Evolutionary conservation across 1,139 yeast genomes (phyloP).

Genomic region (Arxiozyma telluris): DNA sequence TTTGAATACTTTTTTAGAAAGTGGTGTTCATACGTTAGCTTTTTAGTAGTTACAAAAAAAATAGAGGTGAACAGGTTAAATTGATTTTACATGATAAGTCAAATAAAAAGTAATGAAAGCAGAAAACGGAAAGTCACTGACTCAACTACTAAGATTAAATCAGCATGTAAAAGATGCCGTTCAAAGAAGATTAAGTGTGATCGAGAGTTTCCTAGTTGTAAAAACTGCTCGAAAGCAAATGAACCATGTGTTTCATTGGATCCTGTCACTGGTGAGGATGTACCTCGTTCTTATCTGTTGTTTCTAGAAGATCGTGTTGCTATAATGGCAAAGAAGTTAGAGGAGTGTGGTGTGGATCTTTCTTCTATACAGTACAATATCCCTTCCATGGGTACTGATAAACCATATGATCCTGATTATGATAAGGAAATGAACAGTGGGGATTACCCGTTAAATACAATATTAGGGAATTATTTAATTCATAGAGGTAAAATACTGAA

Average conservation of each 20-base stretch:
- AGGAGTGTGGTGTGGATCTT: slow-evolving; percentile 36
- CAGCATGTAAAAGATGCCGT: slow-evolving; percentile 82
- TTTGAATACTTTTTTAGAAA: neutral
- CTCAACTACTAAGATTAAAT: slow-evolving; percentile 42
- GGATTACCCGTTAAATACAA: neutral
- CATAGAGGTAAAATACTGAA: slow-evolving; percentile 4
- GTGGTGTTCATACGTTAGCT: too few species aligned
- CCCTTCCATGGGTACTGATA: slow-evolving; percentile 21
- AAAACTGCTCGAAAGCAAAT: slow-evolving; percentile 57
- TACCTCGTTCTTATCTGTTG: slow-evolving; percentile 72
- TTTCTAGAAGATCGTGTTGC: slow-evolving; percentile 61
- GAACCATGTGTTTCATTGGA: slow-evolving; percentile 76
- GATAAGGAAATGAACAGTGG: neutral
- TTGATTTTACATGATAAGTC: neutral
- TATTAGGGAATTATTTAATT: slow-evolving; percentile 3
- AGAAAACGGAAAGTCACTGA: neutral
- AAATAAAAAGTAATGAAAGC: neutral
- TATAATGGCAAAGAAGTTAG: slow-evolving; percentile 44
- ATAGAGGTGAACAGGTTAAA: neutral
- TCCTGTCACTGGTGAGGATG: slow-evolving; percentile 79
- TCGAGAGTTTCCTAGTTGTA: slow-evolving; percentile 71
- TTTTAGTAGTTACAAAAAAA: too few species aligned
- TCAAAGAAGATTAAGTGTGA: slow-evolving; percentile 75
- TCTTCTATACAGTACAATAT: slow-evolving; percentile 17
- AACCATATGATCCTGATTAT: slow-evolving; percentile 13